phyloP scores from a whole-genome alignment of 2,329 filamentous ascomycete species.

The Rosellinia necatrix region DNA sequence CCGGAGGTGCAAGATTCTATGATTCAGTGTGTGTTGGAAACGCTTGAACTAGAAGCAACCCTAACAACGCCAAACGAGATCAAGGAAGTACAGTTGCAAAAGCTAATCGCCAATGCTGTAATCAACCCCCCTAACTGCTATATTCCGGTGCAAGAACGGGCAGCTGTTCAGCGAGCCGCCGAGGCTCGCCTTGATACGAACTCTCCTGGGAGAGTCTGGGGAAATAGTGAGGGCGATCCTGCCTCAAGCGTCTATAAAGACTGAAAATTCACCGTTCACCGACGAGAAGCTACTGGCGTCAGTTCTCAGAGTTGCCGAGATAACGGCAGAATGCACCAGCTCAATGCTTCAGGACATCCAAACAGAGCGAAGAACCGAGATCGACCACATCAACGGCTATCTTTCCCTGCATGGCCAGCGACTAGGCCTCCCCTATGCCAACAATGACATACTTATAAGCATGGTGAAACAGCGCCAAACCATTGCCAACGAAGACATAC shows the following conservation, averaged over 20 bases:
- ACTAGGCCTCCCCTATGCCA: background rate
- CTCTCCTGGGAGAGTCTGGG: background rate
- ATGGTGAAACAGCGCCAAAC: conserved; percentile 6
- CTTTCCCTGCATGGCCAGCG: conserved; percentile 8
- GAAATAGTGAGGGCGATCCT: conserved; percentile 8
- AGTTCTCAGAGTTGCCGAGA: background rate
- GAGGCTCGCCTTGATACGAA: background rate
- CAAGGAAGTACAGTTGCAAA: conserved; percentile 69
- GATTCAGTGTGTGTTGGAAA: conserved; percentile 10
- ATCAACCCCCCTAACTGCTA: conserved; percentile 82
- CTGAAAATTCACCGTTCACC: background rate
- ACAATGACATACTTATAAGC: conserved; percentile 4
- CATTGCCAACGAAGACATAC: conserved; percentile 5
- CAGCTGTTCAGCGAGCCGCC: conserved; percentile 56
- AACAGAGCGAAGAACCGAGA: conserved; percentile 9
- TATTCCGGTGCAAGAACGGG: conserved; percentile 79
- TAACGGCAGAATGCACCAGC: conserved; percentile 2
- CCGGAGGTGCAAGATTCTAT: background rate
- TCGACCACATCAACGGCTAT: conserved; percentile 16
- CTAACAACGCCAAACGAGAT: conserved; percentile 4
- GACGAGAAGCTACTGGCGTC: conserved; percentile 1
- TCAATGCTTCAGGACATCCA: conserved; percentile 13
- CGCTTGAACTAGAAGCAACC: background rate
- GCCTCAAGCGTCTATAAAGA: background rate
- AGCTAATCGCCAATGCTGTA: conserved; percentile 78